Percentiles rank a stretch among this genome's conserved stretches.
Conservation (phyloP, 2,329 filamentous ascomycete genomes). For the Penicillium nordicum region DNA sequence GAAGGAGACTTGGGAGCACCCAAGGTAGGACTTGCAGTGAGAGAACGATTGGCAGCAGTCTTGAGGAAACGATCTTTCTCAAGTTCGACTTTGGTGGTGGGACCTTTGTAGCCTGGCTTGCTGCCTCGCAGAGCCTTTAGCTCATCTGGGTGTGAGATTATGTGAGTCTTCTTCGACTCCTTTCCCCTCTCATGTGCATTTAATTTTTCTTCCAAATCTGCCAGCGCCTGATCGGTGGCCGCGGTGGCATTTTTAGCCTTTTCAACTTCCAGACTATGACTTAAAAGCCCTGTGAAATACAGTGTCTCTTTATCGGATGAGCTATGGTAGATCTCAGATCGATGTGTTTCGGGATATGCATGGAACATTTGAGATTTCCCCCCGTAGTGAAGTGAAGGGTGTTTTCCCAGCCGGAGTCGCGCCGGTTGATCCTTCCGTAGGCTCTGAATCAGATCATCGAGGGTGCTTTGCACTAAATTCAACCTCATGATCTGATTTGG, state of each 20-base stretch:
- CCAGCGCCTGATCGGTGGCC: constrained; percentile 58
- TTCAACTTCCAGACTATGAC: constrained; percentile 55
- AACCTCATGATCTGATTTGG: constrained; percentile 47
- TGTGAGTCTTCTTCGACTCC: constrained; percentile 54
- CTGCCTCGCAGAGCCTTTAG: constrained; percentile 37
- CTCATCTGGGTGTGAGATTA: constrained; percentile 39
- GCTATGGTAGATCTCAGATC: constrained; percentile 57
- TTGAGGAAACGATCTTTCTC: constrained; percentile 44
- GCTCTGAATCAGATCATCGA: constrained; percentile 46
- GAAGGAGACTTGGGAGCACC: constrained; percentile 37
- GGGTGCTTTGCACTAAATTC: constrained; percentile 43
- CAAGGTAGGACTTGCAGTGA: constrained; percentile 42
- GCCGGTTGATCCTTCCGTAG: constrained; percentile 44
- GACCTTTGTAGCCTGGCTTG: constrained; percentile 30
- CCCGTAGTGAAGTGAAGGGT: constrained; percentile 56
- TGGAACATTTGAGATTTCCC: constrained; percentile 55
- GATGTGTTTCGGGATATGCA: constrained; percentile 51
- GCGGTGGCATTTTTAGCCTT: constrained; percentile 54
- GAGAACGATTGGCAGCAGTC: constrained; percentile 37
- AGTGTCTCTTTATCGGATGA: constrained; percentile 45
- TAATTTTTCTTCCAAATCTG: constrained; percentile 57
- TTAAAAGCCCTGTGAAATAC: constrained; percentile 56
- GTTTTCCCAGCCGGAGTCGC: constrained; percentile 47
- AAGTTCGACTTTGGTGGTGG: constrained; percentile 38
- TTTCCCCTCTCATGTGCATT: constrained; percentile 59